phyloP scores from a whole-genome alignment of 179 eudicot species.

The Nepenthes alata region DNA sequence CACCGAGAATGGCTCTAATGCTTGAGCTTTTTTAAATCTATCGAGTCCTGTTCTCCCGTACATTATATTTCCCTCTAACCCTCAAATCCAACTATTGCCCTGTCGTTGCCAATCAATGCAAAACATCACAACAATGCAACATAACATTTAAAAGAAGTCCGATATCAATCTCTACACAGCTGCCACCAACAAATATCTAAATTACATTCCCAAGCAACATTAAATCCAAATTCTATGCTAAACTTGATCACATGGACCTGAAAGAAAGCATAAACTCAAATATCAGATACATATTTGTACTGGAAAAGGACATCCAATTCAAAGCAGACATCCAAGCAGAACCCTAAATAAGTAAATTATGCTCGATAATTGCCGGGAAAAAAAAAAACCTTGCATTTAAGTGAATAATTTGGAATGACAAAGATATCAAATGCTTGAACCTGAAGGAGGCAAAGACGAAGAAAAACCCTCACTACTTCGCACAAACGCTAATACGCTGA shows the following conservation, averaged over 20 bases:
- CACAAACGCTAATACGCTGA: no score
- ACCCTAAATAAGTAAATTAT: no score
- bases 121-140: neutral
- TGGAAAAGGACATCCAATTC: no score
- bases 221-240: neutral
- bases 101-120: neutral
- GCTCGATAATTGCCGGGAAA: no score
- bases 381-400: no score
- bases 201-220: neutral
- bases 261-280: neutral
- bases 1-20: conserved; percentile 78
- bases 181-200: neutral
- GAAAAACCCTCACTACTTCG: no score
- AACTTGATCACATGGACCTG: neutral
- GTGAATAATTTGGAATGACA: no score
- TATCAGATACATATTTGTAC: no score
- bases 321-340: no score
- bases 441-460: no score
- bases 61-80: conserved; percentile 24
- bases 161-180: neutral
- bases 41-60: conserved; percentile 89
- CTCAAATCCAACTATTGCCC: neutral
- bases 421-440: no score
- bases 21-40: conserved; percentile 86
- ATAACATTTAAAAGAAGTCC: neutral